A percentile compares a stretch with the other conserved stretches of the same genome.
These are phyloP conservation scores for Stylosanthes scabra DNA, from an alignment of 331 rosid species.

Conservation along the genomic window DNA sequence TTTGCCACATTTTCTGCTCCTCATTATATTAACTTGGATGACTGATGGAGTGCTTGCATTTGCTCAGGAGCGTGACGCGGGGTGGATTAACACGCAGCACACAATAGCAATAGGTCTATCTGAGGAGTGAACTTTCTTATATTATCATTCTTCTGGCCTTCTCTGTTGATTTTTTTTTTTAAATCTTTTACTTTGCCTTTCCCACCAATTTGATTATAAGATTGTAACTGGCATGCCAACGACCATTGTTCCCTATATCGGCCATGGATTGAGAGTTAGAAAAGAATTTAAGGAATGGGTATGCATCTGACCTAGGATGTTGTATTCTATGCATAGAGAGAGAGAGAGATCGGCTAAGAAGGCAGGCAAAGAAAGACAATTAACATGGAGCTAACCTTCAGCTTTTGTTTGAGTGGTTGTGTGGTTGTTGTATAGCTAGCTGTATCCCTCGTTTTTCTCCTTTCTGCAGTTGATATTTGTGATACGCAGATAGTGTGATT, in stretches of 20 bases:
- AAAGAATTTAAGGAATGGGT: conserved; percentile 56
- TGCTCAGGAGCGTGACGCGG: conserved; percentile 77
- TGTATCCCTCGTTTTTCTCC: conserved; percentile 33
- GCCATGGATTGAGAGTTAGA: conserved; percentile 42
- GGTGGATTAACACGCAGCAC: conserved; percentile 98
- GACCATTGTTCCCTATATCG: conserved; percentile 49
- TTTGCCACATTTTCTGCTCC: neutral
- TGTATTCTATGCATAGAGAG: conserved; percentile 69
- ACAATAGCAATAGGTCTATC: conserved; percentile 64
- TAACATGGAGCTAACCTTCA: conserved; percentile 91
- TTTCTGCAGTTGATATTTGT: conserved; percentile 70
- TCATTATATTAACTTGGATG: neutral
- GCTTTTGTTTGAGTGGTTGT: conserved; percentile 71
- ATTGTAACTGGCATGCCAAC: conserved; percentile 71
- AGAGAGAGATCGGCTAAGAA: conserved; percentile 60
- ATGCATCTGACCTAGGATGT: conserved; percentile 89
- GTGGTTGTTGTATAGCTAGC: conserved; percentile 89
- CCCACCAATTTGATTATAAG: conserved; percentile 58
- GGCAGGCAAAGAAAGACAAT: conserved; percentile 59
- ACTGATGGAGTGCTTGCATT: conserved; percentile 38
- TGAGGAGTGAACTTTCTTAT: conserved; percentile 41
- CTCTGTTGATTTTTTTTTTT: conserved; percentile 36
- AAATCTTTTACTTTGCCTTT: conserved; percentile 24
- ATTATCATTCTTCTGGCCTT: conserved; percentile 49
- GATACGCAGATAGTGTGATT: conserved; percentile 84